Evolutionary conservation across 2,329 filamentous ascomycete species (phyloP).

Genomic region (Ceratocystis papillata): DNA sequence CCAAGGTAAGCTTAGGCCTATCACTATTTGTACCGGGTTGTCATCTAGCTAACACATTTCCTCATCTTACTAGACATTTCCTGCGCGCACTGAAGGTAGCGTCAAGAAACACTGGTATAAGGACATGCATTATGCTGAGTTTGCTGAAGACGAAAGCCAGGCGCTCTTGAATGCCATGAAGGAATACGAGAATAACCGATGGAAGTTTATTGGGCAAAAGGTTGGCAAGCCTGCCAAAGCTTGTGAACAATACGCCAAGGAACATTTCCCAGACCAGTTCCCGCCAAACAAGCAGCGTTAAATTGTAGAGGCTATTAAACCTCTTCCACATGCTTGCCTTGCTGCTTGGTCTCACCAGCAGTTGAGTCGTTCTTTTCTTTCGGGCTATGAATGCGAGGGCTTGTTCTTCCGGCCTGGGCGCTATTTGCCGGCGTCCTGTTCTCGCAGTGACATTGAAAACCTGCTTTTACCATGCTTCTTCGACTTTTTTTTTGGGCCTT

Average conservation of each 20-base stretch:
- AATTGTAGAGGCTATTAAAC: not conserved
- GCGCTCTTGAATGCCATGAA: constrained; percentile 88
- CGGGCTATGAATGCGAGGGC: not conserved
- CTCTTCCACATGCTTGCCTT: not conserved
- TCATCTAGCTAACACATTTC: not conserved
- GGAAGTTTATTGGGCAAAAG: constrained; percentile 94
- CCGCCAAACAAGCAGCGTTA: constrained; percentile 21
- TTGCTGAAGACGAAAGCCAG: constrained; percentile 86
- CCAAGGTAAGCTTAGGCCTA: constrained; percentile 66
- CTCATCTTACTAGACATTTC: constrained; percentile 58
- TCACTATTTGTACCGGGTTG: not conserved
- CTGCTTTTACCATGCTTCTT: not conserved
- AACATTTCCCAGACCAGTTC: constrained; percentile 59
- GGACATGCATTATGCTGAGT: constrained; percentile 99
- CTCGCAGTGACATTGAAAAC: not conserved
- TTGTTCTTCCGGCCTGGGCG: not conserved
- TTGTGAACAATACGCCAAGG: constrained; percentile 78
- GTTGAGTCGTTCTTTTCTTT: not conserved
- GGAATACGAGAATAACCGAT: constrained; percentile 97
- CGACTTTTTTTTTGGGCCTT: not conserved
- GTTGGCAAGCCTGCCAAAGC: constrained; percentile 94
- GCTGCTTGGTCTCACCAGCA: not conserved
- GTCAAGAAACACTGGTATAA: constrained; percentile 99
- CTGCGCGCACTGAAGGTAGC: constrained; percentile 84
- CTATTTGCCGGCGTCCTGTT: not conserved